phyloP scores from a whole-genome alignment of 129 eudicot genomes.

The Flaveria sonorensis region DNA sequence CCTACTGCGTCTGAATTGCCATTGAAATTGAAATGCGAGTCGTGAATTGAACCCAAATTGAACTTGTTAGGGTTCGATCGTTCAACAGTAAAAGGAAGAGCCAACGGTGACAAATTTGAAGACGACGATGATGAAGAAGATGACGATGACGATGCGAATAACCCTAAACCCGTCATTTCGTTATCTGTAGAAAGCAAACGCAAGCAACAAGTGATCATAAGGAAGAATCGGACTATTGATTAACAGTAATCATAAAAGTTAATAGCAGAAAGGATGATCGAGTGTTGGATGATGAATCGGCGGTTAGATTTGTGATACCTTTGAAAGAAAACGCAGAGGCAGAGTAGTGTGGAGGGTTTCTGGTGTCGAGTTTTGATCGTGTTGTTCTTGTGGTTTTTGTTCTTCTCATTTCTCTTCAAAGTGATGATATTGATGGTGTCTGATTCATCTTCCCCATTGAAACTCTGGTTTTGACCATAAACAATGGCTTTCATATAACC shows the following conservation, averaged over 20 bases:
- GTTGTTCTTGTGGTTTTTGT: neutral
- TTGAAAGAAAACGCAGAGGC: neutral
- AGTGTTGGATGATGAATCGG: too few species aligned
- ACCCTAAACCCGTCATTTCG: constrained; percentile 59
- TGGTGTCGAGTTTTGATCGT: neutral
- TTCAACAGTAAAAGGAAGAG: constrained; percentile 79
- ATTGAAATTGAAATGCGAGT: constrained; percentile 33
- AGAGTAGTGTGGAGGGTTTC: neutral
- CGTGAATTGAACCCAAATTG: constrained; percentile 31
- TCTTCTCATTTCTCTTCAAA: too few species aligned
- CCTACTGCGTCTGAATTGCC: constrained; percentile 27
- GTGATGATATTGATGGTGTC: too few species aligned
- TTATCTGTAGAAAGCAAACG: neutral
- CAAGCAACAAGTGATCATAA: too few species aligned
- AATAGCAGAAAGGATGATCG: neutral
- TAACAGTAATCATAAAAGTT: neutral
- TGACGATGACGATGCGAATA: constrained; percentile 28
- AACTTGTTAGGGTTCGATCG: constrained; percentile 47
- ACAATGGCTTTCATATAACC: too few species aligned
- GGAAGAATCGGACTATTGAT: too few species aligned
- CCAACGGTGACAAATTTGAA: constrained; percentile 80
- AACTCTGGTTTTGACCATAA: too few species aligned
- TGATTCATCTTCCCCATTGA: too few species aligned
- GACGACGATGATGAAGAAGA: constrained; percentile 34
- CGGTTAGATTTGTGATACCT: too few species aligned